Conservation (phyloP, 805 yeast genomes). For the Ogataea paraovalis region DNA sequence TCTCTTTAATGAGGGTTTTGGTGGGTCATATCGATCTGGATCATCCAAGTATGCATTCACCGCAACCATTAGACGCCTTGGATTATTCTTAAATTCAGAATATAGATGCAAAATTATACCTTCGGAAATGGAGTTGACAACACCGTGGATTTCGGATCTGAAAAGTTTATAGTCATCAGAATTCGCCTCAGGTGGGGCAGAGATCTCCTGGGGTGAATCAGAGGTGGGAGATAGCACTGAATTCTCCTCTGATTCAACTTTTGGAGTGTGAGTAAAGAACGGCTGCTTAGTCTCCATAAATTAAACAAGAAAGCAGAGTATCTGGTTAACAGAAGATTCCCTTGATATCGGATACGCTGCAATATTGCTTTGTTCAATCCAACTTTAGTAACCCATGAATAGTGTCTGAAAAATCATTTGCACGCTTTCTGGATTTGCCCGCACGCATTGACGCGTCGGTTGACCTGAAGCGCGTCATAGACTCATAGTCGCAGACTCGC, state of each 20-base stretch:
- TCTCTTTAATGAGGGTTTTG: background rate
- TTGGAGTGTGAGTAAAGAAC: conserved; percentile 11
- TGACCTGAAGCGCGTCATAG: background rate
- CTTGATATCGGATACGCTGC: too few species aligned
- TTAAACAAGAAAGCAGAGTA: too few species aligned
- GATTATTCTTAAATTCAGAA: conserved; percentile 23
- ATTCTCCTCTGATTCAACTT: background rate
- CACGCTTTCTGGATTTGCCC: background rate
- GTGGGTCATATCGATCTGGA: conserved; percentile 6
- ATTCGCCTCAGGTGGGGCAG: background rate
- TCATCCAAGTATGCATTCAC: conserved; percentile 38
- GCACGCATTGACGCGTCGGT: background rate
- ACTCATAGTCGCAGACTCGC: too few species aligned
- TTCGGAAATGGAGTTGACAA: conserved; percentile 32
- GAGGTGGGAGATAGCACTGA: background rate
- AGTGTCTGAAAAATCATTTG: too few species aligned
- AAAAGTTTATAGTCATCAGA: conserved; percentile 24
- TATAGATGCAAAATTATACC: conserved; percentile 21
- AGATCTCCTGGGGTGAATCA: background rate
- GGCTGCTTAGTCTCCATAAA: conserved; percentile 10
- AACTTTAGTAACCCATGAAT: too few species aligned
- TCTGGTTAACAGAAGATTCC: too few species aligned
- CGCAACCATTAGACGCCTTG: conserved; percentile 34
- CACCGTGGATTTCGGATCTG: conserved; percentile 30
- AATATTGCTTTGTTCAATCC: too few species aligned